Base-by-base conservation (phyloP, 306 rosid species). In the Cucumis melo region DNA sequence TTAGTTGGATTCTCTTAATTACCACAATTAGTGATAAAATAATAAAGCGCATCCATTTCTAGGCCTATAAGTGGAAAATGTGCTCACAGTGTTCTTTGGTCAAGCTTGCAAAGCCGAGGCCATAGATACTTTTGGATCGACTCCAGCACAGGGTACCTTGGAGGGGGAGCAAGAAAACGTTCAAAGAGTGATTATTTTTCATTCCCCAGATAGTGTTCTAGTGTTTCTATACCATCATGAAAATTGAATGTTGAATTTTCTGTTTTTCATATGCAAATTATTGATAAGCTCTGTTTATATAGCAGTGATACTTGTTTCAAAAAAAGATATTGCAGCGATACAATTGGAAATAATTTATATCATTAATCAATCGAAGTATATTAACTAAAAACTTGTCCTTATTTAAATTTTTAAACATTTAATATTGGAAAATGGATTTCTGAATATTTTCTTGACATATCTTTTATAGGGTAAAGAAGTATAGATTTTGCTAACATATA, bases 91-190 rank as follows among this genome's bases (percentile, higher is more conserved):
- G 98, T 90, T 84, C 83, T 89, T 82, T 92, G 99, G 87, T 95
- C 99, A 78, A 95, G 98, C 91, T 92, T 95, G 98, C 99, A 95
- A 13, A 95, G 85, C 78, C 99, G 88, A 46, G 99, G 99, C 99
- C 99, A 95, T 62, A 95, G 93, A 82, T 90, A 95, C 77, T 95
- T 95, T 78, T 95, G 99, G 80, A 95, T 90, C 13, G 98, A 87
- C 81, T 95, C 99, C 89, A 92, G 81, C 74, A 95, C 87, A 1
- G 99, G 99, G 88, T 95, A 95, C 98, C 99, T 95, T 57, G 24
- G 79, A 50, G 79, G 39, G 63, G 51, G 64, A 78, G 80, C 80
- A 81, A 55, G 78, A 83, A 70, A 48, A 85, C 83, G 46, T 72
- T 72, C 75, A 46, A 71, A 46, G 7, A 16, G 7, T 7, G 51